Base-by-base conservation (phyloP, 2,329 filamentous ascomycete genomes). In the Colletotrichum cereale region DNA sequence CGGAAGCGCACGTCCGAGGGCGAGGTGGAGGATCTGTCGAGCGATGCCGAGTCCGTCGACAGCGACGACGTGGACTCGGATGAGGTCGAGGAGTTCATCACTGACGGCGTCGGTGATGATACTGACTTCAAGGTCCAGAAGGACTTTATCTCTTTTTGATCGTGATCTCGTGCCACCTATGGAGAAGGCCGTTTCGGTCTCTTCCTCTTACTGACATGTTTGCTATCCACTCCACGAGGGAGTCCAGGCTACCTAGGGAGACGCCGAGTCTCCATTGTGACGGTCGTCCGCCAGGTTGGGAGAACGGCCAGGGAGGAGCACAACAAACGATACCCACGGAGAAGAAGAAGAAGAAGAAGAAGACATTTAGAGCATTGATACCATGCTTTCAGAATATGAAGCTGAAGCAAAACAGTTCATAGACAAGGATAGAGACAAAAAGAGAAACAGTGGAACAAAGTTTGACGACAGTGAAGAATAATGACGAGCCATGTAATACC, bases 21-120 rank as follows among this genome's bases (percentile, higher is more conserved):
- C 55, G 86, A 88, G 73, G 86, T 87, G 79, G 91, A 87, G 78
- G 93, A 96, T 78, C 76, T 93, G 60, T 95, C 93, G 68, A 96
- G 93, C 84, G 92, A 95, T 77, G 93, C 94, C 74, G 92, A 91
- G 73, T 84, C 84, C 74, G 89, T 90, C 75, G 89, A 92, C 79
- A 93, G 90, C 79, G 91, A 95, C 79, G 93, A 96, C 79, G 88
- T 93, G 77, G 92, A 95, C 82, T 95, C 93, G 66, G 93, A 95
- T 78, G 89, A 89, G 73, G 86, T 91, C 71, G 90, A 91, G 77
- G 90, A 92, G 79, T 90, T 91, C 76, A 86, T 91, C 73, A 84
- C 84, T 44, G 84, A 86, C 67, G 86, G 88, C 71, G 86, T 88
- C 68, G 84, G 82, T 68, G 84, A 86, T 64, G 86, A 88, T 74